A percentile compares a stretch with the other conserved stretches of the same genome.
phyloP scores from a whole-genome alignment of 176 grass and related monocot genomes.

The Triticum turgidum region DNA sequence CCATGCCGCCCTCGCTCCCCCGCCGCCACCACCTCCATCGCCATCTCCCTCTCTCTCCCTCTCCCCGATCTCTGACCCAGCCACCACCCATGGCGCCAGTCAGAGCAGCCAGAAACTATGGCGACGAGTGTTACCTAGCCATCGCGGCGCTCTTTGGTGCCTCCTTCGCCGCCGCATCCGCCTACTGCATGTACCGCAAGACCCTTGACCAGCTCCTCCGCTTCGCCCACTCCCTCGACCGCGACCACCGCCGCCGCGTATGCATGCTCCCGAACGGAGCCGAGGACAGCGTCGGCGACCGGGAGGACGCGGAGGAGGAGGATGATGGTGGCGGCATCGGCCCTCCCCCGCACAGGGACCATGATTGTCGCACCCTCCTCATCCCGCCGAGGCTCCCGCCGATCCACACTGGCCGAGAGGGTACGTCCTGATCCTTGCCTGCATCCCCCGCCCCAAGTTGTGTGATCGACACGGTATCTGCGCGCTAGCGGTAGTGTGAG shows the following conservation, averaged over 20 bases:
- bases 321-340: neutral
- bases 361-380: conserved; percentile 50
- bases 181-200: conserved; percentile 90
- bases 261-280: conserved; percentile 6
- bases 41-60: too few species aligned
- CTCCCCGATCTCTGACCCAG: too few species aligned
- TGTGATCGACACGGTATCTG: neutral
- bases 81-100: too few species aligned
- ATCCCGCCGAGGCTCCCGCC: conserved; percentile 70
- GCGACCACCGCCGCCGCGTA: conserved; percentile 39
- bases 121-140: conserved; percentile 40
- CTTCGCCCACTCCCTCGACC: conserved; percentile 69
- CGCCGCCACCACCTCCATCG: too few species aligned
- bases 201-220: conserved; percentile 74
- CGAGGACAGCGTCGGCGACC: conserved; percentile 20
- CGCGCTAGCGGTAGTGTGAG: too few species aligned
- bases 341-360: conserved; percentile 9
- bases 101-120: too few species aligned
- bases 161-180: conserved; percentile 80
- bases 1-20: too few species aligned
- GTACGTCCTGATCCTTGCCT: conserved; percentile 20
- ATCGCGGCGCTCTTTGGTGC: conserved; percentile 84
- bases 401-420: conserved; percentile 67
- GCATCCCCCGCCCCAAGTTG: neutral
- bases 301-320: conserved; percentile 7